Percentiles rank a stretch among this genome's conserved stretches.
phyloP scores from a whole-genome alignment of 345 rosid species.

The Zanthoxylum bungeanum region DNA sequence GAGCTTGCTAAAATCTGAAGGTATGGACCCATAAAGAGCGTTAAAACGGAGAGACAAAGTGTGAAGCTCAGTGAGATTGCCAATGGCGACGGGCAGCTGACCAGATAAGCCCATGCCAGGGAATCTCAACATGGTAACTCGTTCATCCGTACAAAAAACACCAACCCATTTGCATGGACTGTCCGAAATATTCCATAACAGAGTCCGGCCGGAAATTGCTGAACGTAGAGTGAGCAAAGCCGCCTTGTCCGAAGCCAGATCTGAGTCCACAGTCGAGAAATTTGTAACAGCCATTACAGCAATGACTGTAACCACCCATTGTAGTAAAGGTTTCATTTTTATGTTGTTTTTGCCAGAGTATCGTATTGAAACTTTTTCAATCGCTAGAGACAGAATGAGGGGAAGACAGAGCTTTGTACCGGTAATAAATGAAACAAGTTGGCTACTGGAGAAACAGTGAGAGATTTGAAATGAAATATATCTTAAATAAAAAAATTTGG shows the following conservation, averaged over 20 bases:
- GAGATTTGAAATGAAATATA: too few relatives aligned
- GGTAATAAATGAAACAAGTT: not conserved
- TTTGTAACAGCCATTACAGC: not conserved
- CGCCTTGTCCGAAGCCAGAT: slow-evolving; percentile 72
- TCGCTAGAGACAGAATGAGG: not conserved
- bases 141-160: slow-evolving; percentile 44
- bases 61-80: slow-evolving; percentile 66
- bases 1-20: slow-evolving; percentile 65
- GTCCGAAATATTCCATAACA: slow-evolving; percentile 63
- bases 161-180: slow-evolving; percentile 81
- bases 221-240: slow-evolving; percentile 68
- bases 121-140: slow-evolving; percentile 56
- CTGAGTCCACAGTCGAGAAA: slow-evolving; percentile 37
- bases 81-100: slow-evolving; percentile 59
- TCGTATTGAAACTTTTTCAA: not conserved
- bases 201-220: slow-evolving; percentile 66
- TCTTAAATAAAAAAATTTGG: too few relatives aligned
- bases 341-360: not conserved
- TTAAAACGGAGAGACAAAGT: slow-evolving; percentile 82
- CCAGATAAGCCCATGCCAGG: slow-evolving; percentile 82
- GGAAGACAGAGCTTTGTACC: not conserved
- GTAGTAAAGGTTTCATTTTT: slow-evolving; percentile 30
- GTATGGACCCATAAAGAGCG: slow-evolving; percentile 56
- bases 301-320: not conserved
- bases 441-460: too few relatives aligned